These are phyloP conservation scores for Arthrinium puccinioides DNA, from an alignment of 2,329 filamentous ascomycete species.

Conservation along the genomic window DNA sequence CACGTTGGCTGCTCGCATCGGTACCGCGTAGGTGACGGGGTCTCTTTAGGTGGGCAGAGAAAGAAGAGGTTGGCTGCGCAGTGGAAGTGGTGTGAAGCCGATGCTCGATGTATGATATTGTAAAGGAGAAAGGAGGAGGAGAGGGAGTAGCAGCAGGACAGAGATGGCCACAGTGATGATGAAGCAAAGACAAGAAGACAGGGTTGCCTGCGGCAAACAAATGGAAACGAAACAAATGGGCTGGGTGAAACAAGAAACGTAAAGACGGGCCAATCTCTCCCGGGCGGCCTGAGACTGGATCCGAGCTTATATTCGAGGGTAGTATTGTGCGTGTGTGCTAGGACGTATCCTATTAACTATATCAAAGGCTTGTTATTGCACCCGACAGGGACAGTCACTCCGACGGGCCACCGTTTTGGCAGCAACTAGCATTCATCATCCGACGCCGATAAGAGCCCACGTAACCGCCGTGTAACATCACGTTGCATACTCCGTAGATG, in stretches of 20 bases:
- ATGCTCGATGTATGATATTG: conserved; percentile 1
- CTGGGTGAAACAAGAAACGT: conserved; percentile 1
- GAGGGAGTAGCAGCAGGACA: too few relatives aligned
- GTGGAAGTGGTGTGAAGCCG: neutral
- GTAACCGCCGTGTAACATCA: too few relatives aligned
- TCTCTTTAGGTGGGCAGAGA: too few relatives aligned
- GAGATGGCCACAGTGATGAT: too few relatives aligned
- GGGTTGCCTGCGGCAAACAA: too few relatives aligned
- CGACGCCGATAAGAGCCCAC: too few relatives aligned
- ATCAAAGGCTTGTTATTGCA: conserved; percentile 1
- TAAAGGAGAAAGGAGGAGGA: neutral
- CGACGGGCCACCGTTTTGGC: too few relatives aligned
- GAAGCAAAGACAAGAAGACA: too few relatives aligned
- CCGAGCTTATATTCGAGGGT: conserved; percentile 1
- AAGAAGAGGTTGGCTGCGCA: too few relatives aligned
- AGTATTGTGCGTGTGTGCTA: neutral
- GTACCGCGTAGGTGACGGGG: neutral
- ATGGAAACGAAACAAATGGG: conserved; percentile 1
- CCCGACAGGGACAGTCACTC: neutral
- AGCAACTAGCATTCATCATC: too few relatives aligned
- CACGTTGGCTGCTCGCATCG: neutral
- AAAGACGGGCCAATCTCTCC: neutral
- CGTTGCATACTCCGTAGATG: too few relatives aligned
- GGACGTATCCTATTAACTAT: neutral
- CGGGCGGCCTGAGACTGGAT: neutral